phyloP scores from a whole-genome alignment of 768 basidiomycete species.

The Termitomyces sp. region DNA sequence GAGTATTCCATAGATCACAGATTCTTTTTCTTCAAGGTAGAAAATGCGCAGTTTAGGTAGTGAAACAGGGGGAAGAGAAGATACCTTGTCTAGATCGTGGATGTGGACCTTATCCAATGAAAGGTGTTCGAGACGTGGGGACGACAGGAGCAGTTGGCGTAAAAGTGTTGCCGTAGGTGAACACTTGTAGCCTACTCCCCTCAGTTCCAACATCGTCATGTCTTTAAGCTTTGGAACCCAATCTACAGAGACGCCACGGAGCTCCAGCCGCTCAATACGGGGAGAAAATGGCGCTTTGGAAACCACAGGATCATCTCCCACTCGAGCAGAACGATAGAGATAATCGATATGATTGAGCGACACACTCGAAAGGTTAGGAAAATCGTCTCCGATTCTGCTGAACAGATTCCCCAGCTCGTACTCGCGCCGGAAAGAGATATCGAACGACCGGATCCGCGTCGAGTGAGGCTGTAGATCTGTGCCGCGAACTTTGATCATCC shows the following conservation, averaged over 20 bases:
- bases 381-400: constrained; percentile 3
- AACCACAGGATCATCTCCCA: background rate
- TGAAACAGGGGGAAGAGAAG: background rate
- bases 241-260: constrained; percentile 3
- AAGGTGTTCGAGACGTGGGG: constrained; percentile 6
- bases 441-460: constrained; percentile 1
- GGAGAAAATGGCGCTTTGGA: background rate
- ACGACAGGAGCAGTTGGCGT: background rate
- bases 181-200: background rate
- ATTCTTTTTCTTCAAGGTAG: background rate
- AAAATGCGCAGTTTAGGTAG: constrained; percentile 4
- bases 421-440: constrained; percentile 4
- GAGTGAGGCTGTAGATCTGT: constrained; percentile 3
- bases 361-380: constrained; percentile 2
- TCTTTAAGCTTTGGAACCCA: background rate
- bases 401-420: constrained; percentile 5
- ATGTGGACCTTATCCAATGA: background rate
- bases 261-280: constrained; percentile 1
- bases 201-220: constrained; percentile 4
- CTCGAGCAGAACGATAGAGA: background rate
- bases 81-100: background rate
- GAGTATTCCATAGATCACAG: background rate
- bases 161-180: background rate
- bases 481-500: constrained; percentile 2
- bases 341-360: constrained; percentile 5